phyloP scores from a whole-genome alignment of 2,329 filamentous ascomycete genomes.

The Xylariaceae sp. region DNA sequence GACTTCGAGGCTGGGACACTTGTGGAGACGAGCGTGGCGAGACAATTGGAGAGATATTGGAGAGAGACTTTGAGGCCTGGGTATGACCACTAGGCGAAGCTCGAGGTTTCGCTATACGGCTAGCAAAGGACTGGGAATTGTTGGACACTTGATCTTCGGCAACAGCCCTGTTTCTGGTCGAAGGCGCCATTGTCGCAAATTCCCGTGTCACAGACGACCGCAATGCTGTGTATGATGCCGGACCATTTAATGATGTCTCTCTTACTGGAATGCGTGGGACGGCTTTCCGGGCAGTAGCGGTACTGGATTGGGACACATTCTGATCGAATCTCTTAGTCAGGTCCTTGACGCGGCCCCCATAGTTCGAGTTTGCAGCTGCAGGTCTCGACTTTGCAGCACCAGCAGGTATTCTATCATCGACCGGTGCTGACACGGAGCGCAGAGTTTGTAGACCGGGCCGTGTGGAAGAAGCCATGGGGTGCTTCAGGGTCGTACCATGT shows the following conservation, averaged over 20 bases:
- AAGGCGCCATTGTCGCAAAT: conserved; percentile 36
- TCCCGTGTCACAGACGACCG: conserved; percentile 43
- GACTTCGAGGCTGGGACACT: conserved; percentile 46
- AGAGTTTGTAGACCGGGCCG: conserved; percentile 46
- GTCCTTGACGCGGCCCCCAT: conserved; percentile 63
- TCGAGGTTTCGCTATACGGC: conserved; percentile 59
- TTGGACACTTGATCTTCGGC: conserved; percentile 55
- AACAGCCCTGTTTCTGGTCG: conserved; percentile 48
- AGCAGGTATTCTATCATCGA: conserved; percentile 47
- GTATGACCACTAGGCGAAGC: conserved; percentile 38
- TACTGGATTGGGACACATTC: conserved; percentile 42
- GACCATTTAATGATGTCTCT: conserved; percentile 41
- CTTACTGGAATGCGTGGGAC: conserved; percentile 40
- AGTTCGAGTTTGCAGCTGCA: conserved; percentile 35
- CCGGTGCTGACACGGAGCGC: conserved; percentile 60
- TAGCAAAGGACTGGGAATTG: conserved; percentile 62
- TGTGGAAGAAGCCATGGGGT: conserved; percentile 45
- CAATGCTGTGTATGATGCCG: conserved; percentile 45
- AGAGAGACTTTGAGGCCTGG: conserved; percentile 48
- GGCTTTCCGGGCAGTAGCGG: conserved; percentile 41
- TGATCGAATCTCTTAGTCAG: conserved; percentile 79
- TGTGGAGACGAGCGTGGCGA: conserved; percentile 33
- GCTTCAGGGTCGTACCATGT: conserved; percentile 53
- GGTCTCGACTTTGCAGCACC: conserved; percentile 36
- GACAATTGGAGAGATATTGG: conserved; percentile 42